These are phyloP conservation scores for Magnusiomyces fungicola DNA, from an alignment of 1,139 yeast species.

Conservation along the genomic window DNA sequence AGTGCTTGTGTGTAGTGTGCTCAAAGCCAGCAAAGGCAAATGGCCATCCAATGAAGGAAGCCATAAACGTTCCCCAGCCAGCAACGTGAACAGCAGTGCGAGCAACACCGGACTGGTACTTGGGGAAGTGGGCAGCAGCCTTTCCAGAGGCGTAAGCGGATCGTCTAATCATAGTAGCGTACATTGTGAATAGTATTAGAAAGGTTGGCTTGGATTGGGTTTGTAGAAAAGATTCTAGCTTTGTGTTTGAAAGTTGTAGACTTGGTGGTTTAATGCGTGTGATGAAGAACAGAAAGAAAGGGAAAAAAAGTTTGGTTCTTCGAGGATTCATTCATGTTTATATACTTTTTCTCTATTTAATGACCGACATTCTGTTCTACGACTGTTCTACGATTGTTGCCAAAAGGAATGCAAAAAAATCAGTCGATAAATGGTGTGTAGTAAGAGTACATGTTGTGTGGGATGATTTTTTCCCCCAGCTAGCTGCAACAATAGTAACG, in stretches of 20 bases:
- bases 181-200: not conserved
- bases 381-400: no score
- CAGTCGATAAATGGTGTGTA: no score
- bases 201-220: not conserved
- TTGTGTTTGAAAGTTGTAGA: not conserved
- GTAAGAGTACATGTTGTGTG: no score
- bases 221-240: not conserved
- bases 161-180: not conserved
- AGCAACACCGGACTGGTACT: not conserved
- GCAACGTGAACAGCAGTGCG: not conserved
- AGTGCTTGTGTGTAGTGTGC: not conserved
- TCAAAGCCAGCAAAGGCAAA: not conserved
- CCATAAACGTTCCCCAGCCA: not conserved
- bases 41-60: not conserved
- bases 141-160: not conserved
- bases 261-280: not conserved
- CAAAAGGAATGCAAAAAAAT: no score
- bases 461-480: no score
- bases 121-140: not conserved
- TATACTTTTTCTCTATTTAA: not conserved
- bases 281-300: not conserved
- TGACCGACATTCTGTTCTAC: not conserved
- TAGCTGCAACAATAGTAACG: no score
- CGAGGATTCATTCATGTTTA: not conserved
- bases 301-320: not conserved